Percentiles rank a stretch among this genome's conserved stretches.
These are phyloP conservation scores for Grigorovia transvaalensis DNA, from an alignment of 805 yeast genomes.

Conservation along the genomic window DNA sequence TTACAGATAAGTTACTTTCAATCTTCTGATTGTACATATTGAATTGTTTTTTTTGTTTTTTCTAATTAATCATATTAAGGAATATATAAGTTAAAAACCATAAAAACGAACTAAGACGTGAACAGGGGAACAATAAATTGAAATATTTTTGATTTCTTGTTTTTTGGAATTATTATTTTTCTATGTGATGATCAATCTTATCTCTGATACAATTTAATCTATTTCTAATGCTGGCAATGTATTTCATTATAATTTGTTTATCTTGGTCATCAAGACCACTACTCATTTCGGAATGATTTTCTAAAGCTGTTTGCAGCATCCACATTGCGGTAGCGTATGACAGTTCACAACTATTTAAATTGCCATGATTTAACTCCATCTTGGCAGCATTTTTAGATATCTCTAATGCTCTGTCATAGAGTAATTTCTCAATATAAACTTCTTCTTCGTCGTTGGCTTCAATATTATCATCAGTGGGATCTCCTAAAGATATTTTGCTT, in stretches of 20 bases:
- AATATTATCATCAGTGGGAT: background rate
- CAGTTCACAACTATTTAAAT: constrained; percentile 58
- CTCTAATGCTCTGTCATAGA: constrained; percentile 89
- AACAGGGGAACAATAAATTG: background rate
- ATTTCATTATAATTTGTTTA: constrained; percentile 61
- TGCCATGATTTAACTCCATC: constrained; percentile 64
- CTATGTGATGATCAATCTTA: constrained; percentile 32
- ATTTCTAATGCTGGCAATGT: constrained; percentile 72
- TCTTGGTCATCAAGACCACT: constrained; percentile 72
- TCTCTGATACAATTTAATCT: constrained; percentile 61
- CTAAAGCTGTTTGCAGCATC: constrained; percentile 86
- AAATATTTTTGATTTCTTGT: background rate
- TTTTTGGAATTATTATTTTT: background rate
- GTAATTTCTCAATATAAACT: constrained; percentile 68
- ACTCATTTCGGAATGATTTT: constrained; percentile 49
- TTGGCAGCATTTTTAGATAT: constrained; percentile 87
- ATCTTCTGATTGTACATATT: background rate
- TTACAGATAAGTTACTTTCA: too few species aligned
- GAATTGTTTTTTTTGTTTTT: background rate
- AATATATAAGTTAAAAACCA: background rate
- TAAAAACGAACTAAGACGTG: background rate
- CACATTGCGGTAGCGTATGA: constrained; percentile 87
- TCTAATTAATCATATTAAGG: background rate
- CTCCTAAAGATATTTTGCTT: background rate
- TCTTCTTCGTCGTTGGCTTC: constrained; percentile 4